These are phyloP conservation scores for Pythium dissimile DNA, from an alignment of 352 stramenopile genomes.

Conservation along the genomic window DNA sequence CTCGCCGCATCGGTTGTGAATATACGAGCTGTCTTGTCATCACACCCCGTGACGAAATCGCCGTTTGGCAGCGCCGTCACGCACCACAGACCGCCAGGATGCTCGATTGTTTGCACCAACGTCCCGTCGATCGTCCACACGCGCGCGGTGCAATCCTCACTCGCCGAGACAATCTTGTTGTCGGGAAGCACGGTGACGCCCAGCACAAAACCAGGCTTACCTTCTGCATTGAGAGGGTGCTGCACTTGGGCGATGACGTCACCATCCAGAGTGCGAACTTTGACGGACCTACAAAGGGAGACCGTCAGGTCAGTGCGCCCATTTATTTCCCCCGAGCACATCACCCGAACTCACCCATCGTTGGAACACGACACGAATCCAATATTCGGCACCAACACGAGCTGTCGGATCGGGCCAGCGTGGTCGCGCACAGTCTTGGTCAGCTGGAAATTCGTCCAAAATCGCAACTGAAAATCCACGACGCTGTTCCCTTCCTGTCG, in stretches of 20 bases:
- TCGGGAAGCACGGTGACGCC: constrained; percentile 59
- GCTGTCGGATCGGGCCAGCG: constrained; percentile 64
- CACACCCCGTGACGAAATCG: constrained; percentile 92
- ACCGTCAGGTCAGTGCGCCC: not conserved
- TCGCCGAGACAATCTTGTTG: constrained; percentile 63
- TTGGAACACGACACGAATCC: constrained; percentile 86
- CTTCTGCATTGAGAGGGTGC: constrained; percentile 75
- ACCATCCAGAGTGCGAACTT: constrained; percentile 61
- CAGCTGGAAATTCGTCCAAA: constrained; percentile 58
- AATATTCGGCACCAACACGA: constrained; percentile 57
- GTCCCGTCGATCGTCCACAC: constrained; percentile 62
- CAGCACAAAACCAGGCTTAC: constrained; percentile 82
- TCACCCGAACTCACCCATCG: constrained; percentile 41
- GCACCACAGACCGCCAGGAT: constrained; percentile 85
- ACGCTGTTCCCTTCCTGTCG: constrained; percentile 73
- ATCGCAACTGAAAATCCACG: constrained; percentile 74
- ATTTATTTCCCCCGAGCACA: not conserved
- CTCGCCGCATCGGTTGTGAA: constrained; percentile 81
- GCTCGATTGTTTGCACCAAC: constrained; percentile 74
- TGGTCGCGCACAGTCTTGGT: constrained; percentile 61
- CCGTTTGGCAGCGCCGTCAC: constrained; percentile 75
- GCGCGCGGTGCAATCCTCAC: constrained; percentile 79
- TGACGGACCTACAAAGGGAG: constrained; percentile 36
- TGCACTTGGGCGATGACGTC: constrained; percentile 58
- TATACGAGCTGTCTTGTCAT: constrained; percentile 91